Evolutionary conservation across 2,329 filamentous ascomycete genomes (phyloP).

Genomic region (Mollisiaceae sp.): DNA sequence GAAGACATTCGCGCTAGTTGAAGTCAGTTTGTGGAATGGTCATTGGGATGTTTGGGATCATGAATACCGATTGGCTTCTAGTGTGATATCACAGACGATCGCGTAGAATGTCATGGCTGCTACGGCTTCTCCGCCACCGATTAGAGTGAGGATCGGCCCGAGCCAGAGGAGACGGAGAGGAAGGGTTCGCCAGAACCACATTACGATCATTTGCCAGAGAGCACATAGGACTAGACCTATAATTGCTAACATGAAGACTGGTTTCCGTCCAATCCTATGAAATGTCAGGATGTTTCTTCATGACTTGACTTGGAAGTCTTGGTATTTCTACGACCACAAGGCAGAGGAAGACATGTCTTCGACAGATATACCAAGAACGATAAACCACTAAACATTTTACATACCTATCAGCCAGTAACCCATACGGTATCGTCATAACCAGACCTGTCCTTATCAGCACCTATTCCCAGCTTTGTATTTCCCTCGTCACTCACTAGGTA

Average conservation of each 20-base stretch:
- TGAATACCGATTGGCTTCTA: conserved; percentile 45
- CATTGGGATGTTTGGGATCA: background rate
- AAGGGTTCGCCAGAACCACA: conserved; percentile 43
- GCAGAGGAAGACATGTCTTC: background rate
- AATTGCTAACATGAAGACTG: conserved; percentile 43
- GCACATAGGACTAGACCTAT: conserved; percentile 41
- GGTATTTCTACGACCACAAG: background rate
- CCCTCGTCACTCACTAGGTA: conserved; percentile 36
- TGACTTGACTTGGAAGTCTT: background rate
- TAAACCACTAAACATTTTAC: conserved; percentile 7
- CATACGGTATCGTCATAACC: conserved; percentile 46
- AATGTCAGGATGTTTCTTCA: conserved; percentile 18
- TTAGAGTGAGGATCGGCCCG: conserved; percentile 40
- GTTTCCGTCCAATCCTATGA: conserved; percentile 44
- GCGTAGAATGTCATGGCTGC: conserved; percentile 43
- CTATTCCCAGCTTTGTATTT: background rate
- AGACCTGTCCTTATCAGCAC: conserved; percentile 32
- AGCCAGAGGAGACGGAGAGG: conserved; percentile 45
- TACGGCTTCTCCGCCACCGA: conserved; percentile 47
- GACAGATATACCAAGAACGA: background rate
- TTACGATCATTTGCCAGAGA: conserved; percentile 42
- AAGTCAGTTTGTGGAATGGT: background rate
- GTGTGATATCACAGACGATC: conserved; percentile 46
- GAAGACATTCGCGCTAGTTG: conserved; percentile 45
- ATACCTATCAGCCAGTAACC: conserved; percentile 46